Evolutionary conservation across 2,329 filamentous ascomycete genomes (phyloP).

Genomic region (Penicillium carneum): DNA sequence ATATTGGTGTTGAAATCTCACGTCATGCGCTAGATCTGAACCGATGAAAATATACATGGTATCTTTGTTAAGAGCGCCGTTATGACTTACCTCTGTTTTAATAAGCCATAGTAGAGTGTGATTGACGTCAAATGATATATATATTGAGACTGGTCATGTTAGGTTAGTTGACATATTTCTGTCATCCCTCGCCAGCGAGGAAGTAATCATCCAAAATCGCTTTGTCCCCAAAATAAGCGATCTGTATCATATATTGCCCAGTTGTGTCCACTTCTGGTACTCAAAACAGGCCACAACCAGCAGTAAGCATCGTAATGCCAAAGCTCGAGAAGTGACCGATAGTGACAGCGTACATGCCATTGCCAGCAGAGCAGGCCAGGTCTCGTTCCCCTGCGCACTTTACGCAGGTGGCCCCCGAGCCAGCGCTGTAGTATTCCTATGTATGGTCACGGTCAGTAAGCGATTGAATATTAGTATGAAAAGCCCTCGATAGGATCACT

Average conservation of each 20-base stretch:
- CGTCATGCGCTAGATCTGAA: background rate
- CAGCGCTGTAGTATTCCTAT: constrained; percentile 42
- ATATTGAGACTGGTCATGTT: constrained; percentile 11
- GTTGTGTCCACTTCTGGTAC: background rate
- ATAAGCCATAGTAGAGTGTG: too few relatives aligned
- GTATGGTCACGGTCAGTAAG: background rate
- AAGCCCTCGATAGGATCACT: constrained; percentile 1
- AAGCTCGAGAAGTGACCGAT: constrained; percentile 38
- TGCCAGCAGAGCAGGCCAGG: constrained; percentile 39
- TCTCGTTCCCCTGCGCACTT: constrained; percentile 40
- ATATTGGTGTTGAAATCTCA: constrained; percentile 24
- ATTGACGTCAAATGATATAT: background rate
- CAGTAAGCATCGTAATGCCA: constrained; percentile 31
- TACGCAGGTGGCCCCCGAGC: constrained; percentile 24
- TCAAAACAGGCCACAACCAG: constrained; percentile 30
- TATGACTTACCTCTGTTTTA: background rate
- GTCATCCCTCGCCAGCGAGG: constrained; percentile 13
- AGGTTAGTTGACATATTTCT: constrained; percentile 1
- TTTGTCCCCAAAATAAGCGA: background rate
- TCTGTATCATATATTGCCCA: background rate
- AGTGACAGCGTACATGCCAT: constrained; percentile 36
- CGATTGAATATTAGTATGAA: background rate
- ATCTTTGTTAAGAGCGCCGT: background rate
- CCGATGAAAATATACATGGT: too few relatives aligned
- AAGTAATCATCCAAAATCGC: background rate